phyloP scores from a whole-genome alignment of 495 filamentous ascomycete genomes.

The Aspergillus mulundensis region DNA sequence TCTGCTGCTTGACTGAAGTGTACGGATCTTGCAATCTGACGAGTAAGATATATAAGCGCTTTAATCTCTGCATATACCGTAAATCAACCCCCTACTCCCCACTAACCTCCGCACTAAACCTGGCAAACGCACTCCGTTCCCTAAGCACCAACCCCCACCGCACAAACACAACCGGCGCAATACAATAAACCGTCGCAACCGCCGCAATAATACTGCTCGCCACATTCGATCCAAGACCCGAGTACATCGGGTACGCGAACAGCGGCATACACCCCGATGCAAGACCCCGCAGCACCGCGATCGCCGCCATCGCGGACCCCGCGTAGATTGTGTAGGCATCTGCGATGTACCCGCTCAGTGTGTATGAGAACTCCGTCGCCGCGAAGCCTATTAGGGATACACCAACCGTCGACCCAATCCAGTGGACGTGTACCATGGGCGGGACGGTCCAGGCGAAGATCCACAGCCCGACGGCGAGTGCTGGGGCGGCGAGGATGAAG shows the following conservation, averaged over 20 bases:
- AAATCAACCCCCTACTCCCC: constrained; percentile 5
- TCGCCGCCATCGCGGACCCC: constrained; percentile 37
- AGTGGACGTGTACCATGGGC: constrained; percentile 24
- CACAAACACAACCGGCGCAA: constrained; percentile 32
- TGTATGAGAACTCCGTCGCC: constrained; percentile 40
- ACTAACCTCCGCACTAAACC: constrained; percentile 28
- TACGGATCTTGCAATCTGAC: too few species aligned
- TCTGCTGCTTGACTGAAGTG: too few species aligned
- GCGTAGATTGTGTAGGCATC: constrained; percentile 44
- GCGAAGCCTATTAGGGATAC: constrained; percentile 41
- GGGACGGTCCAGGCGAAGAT: constrained; percentile 46
- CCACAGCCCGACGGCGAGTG: constrained; percentile 35
- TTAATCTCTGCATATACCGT: too few species aligned
- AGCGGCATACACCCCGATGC: constrained; percentile 39
- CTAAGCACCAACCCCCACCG: constrained; percentile 35
- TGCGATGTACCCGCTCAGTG: constrained; percentile 42
- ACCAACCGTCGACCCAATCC: constrained; percentile 33
- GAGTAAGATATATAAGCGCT: too few species aligned
- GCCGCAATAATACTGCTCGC: constrained; percentile 36
- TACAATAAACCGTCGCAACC: constrained; percentile 37
- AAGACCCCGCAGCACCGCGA: constrained; percentile 34
- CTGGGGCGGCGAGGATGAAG: constrained; percentile 37
- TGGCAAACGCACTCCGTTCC: constrained; percentile 39
- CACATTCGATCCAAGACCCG: constrained; percentile 33
- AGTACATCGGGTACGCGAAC: constrained; percentile 38